Conservation (phyloP, 1,284 basidiomycete species). For the Naganishia albida region DNA sequence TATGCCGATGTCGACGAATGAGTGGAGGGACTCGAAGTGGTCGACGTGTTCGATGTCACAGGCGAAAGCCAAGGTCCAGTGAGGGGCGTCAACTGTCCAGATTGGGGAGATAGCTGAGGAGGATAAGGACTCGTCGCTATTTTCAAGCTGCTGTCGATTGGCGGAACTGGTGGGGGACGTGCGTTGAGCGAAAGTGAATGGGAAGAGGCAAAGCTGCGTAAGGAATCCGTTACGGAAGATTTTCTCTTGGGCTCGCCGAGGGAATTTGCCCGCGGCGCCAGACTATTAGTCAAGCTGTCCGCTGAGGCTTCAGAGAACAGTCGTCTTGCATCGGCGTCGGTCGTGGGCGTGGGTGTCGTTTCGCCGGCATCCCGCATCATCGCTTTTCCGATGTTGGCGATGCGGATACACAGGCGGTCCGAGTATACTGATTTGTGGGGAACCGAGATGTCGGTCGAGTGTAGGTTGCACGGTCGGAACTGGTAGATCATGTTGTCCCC, state of each 20-base stretch:
- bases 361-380: neutral
- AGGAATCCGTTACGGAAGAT: conserved; percentile 6
- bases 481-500: conserved; percentile 10
- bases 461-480: conserved; percentile 16
- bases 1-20: conserved; percentile 14
- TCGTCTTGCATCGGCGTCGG: conserved; percentile 5
- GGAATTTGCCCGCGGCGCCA: neutral
- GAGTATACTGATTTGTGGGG: conserved; percentile 22
- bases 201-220: conserved; percentile 24
- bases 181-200: conserved; percentile 8
- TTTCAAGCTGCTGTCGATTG: neutral
- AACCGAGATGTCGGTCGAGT: conserved; percentile 19
- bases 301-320: conserved; percentile 8
- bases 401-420: conserved; percentile 18
- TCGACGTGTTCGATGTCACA: conserved; percentile 7
- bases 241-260: conserved; percentile 22
- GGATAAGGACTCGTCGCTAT: conserved; percentile 14
- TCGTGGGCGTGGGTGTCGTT: neutral
- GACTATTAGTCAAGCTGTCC: neutral
- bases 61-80: conserved; percentile 20
- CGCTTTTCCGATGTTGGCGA: conserved; percentile 15
- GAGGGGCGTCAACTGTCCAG: conserved; percentile 4
- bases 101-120: conserved; percentile 9
- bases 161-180: conserved; percentile 4
- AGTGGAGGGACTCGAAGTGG: neutral